Percentiles rank a stretch among this genome's conserved stretches.
phyloP scores from a whole-genome alignment of 2,329 filamentous ascomycete genomes.

The Phialemoniopsis sp. region DNA sequence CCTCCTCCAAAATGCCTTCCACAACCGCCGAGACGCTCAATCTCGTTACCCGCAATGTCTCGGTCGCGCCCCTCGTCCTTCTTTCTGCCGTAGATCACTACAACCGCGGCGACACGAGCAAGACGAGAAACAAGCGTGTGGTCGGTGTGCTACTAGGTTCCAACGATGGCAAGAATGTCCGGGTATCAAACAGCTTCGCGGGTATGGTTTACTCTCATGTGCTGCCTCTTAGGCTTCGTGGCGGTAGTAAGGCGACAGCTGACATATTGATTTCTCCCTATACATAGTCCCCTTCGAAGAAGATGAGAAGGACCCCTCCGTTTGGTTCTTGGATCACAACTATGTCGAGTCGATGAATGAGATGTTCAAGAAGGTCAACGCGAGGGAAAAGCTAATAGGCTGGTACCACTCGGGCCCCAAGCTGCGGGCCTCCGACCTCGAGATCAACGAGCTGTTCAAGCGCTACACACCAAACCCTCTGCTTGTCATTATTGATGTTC shows the following conservation, averaged over 20 bases:
- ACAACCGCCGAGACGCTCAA: constrained; percentile 96
- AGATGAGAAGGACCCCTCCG: constrained; percentile 95
- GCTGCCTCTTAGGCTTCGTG: constrained; percentile 3
- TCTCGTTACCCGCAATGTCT: constrained; percentile 90
- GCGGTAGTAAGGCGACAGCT: constrained; percentile 3
- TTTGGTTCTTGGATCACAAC: constrained; percentile 99
- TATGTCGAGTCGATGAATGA: constrained; percentile 99
- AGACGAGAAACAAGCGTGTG: constrained; percentile 77
- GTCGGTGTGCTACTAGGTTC: constrained; percentile 93
- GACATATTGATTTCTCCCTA: constrained; percentile 5
- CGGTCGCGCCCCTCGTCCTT: constrained; percentile 94
- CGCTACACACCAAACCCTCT: constrained; percentile 95
- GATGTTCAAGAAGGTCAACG: constrained; percentile 99
- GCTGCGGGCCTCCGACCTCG: constrained; percentile 89
- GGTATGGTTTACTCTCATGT: constrained; percentile 50
- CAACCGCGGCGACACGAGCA: constrained; percentile 85
- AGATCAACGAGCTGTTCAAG: constrained; percentile 99
- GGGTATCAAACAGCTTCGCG: constrained; percentile 98
- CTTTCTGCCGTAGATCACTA: constrained; percentile 98
- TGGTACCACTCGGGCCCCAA: constrained; percentile 99
- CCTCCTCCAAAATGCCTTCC: constrained; percentile 69
- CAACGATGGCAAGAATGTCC: constrained; percentile 92
- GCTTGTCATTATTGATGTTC: constrained; percentile 96
- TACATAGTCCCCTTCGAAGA: constrained; percentile 90
- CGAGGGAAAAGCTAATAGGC: constrained; percentile 95